Evolutionary conservation across 75 land plant species (phyloP).

Genomic region (Larix kaempferi): DNA sequence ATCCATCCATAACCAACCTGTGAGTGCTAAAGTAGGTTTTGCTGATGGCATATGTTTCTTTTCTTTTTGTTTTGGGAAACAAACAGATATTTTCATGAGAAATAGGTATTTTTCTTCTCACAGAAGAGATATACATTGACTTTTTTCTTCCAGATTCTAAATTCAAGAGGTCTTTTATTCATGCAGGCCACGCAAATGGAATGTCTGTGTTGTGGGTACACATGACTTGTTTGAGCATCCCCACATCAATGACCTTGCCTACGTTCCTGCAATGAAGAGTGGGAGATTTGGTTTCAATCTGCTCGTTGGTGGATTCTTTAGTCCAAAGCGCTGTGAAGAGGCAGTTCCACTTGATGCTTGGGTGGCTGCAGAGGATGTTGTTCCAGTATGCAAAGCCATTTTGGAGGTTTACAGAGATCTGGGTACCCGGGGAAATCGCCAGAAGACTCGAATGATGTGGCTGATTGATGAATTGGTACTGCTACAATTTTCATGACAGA

Average conservation of each 20-base stretch:
- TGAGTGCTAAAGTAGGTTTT: conserved; percentile 30
- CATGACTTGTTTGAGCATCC: conserved; percentile 98
- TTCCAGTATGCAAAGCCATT: conserved; percentile 66
- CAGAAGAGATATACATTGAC: neutral
- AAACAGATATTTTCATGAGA: neutral
- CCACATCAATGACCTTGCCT: conserved; percentile 97
- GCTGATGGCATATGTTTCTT: neutral
- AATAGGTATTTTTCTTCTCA: neutral
- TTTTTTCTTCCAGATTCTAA: neutral
- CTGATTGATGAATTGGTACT: conserved; percentile 96
- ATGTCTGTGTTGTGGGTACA: conserved; percentile 90
- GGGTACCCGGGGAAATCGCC: conserved; percentile 87
- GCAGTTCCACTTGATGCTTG: conserved; percentile 95
- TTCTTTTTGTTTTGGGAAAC: neutral
- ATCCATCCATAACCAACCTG: conserved; percentile 75
- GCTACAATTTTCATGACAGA: neutral
- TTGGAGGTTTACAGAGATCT: conserved; percentile 89
- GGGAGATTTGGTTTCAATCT: conserved; percentile 91
- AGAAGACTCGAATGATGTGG: conserved; percentile 99
- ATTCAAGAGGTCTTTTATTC: neutral
- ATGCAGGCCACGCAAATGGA: conserved; percentile 97
- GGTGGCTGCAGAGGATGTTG: conserved; percentile 80
- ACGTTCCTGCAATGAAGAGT: conserved; percentile 87
- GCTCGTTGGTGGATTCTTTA: conserved; percentile 96
- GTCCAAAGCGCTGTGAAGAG: conserved; percentile 91